phyloP scores from a whole-genome alignment of 805 yeast genomes.

The Wickerhamomyces tratensis region DNA sequence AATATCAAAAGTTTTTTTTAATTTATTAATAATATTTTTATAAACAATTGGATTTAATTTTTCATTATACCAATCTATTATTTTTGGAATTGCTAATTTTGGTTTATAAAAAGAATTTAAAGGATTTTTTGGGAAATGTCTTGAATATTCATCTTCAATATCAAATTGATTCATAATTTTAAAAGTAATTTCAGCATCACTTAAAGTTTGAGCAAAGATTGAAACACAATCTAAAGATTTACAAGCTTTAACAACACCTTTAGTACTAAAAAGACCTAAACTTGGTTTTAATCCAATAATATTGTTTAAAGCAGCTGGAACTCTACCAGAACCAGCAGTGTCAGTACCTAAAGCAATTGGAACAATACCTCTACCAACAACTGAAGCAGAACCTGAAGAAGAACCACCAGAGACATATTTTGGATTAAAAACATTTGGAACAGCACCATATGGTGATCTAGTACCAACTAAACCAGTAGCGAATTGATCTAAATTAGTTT shows the following conservation, averaged over 20 bases:
- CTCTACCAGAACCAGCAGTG: slow-evolving; percentile 97
- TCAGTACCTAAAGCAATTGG: slow-evolving; percentile 92
- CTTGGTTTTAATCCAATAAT: slow-evolving; percentile 90
- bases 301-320: slow-evolving; percentile 92
- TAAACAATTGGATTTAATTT: slow-evolving; percentile 64
- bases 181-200: slow-evolving; percentile 78
- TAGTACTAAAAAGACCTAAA: slow-evolving; percentile 74
- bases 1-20: slow-evolving; percentile 49
- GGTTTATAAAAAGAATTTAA: slow-evolving; percentile 49
- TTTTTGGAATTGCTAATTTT: slow-evolving; percentile 67
- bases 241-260: slow-evolving; percentile 97
- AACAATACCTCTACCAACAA: slow-evolving; percentile 82
- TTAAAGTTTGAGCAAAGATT: slow-evolving; percentile 64
- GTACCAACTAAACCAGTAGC: slow-evolving; percentile 97
- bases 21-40: slow-evolving; percentile 45
- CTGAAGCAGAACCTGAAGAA: slow-evolving; percentile 91
- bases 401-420: slow-evolving; percentile 92
- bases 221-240: slow-evolving; percentile 90
- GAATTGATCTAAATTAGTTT: slow-evolving; percentile 93
- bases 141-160: slow-evolving; percentile 66
- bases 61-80: slow-evolving; percentile 75
- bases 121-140: slow-evolving; percentile 64
- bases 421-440: slow-evolving; percentile 67
- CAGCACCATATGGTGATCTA: slow-evolving; percentile 89
- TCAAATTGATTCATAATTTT: slow-evolving; percentile 67